A percentile compares a stretch with the other conserved stretches of the same genome.
phyloP scores from a whole-genome alignment of 768 basidiomycete species.

The Lyophyllum semitale region DNA sequence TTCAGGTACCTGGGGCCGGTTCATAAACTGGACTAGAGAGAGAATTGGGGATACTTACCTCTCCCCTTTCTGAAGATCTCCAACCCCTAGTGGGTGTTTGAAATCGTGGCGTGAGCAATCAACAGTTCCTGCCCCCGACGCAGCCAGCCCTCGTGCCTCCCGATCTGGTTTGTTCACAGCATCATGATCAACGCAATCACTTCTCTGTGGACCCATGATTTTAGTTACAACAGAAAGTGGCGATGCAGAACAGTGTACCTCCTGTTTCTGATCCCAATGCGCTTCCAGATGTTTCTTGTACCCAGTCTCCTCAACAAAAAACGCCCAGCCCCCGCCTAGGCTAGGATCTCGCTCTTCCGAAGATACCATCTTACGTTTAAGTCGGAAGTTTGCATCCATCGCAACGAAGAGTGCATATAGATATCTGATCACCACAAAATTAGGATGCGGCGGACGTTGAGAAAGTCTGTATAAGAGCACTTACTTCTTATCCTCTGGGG shows the following conservation, averaged over 20 bases:
- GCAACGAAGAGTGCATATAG: slow-evolving; percentile 13
- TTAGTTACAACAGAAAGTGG: too few species aligned
- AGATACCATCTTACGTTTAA: slow-evolving; percentile 16
- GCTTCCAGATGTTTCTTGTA: not conserved
- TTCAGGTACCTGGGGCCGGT: slow-evolving; percentile 7
- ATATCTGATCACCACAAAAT: not conserved
- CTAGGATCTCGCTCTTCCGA: slow-evolving; percentile 5
- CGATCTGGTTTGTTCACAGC: slow-evolving; percentile 6
- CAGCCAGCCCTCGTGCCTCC: slow-evolving; percentile 1
- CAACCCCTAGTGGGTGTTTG: slow-evolving; percentile 15
- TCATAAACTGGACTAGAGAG: not conserved
- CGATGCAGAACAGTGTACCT: too few species aligned
- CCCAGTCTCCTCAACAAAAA: slow-evolving; percentile 13
- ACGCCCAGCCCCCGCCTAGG: slow-evolving; percentile 11
- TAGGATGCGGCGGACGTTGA: not conserved
- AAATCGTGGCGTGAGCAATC: slow-evolving; percentile 20
- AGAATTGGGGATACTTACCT: not conserved
- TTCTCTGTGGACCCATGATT: not conserved
- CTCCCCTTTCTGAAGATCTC: slow-evolving; percentile 15
- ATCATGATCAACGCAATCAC: slow-evolving; percentile 4
- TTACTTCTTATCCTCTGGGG: slow-evolving; percentile 3
- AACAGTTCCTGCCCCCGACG: slow-evolving; percentile 16
- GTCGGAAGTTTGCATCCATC: slow-evolving; percentile 22
- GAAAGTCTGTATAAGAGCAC: not conserved
- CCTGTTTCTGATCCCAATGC: slow-evolving; percentile 1